Evolutionary conservation across 345 rosid species (phyloP).

Genomic region (Murraya koenigii): DNA sequence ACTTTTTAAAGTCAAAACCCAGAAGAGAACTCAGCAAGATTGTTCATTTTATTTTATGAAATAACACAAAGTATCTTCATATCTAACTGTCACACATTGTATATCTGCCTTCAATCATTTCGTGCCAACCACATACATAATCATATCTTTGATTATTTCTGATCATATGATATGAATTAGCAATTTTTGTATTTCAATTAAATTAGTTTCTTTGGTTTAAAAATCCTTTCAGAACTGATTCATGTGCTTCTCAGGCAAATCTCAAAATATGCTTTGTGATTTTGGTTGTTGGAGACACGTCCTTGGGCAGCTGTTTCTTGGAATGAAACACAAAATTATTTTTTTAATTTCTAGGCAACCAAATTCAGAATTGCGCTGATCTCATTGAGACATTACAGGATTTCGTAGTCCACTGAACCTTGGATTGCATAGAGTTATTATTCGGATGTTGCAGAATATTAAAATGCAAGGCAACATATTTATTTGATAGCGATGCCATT

Average conservation of each 20-base stretch:
- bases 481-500: background rate
- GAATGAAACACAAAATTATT: conserved; percentile 20
- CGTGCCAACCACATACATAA: conserved; percentile 25
- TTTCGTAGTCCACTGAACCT: background rate
- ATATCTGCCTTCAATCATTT: conserved; percentile 1
- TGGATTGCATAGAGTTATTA: background rate
- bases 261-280: background rate
- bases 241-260: conserved; percentile 1
- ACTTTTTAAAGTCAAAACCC: background rate
- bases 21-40: background rate
- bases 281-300: conserved; percentile 48
- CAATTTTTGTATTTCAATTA: background rate
- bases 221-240: background rate
- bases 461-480: background rate
- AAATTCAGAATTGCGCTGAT: background rate
- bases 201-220: background rate
- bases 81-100: conserved; percentile 19
- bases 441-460: background rate
- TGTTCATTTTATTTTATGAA: background rate
- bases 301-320: conserved; percentile 24
- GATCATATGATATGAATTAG: background rate
- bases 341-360: background rate
- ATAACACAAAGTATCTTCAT: background rate
- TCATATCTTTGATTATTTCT: background rate
- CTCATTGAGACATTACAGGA: background rate